Evolutionary conservation across 2,329 filamentous ascomycete genomes (phyloP).

Genomic region (Talaromyces sp.): DNA sequence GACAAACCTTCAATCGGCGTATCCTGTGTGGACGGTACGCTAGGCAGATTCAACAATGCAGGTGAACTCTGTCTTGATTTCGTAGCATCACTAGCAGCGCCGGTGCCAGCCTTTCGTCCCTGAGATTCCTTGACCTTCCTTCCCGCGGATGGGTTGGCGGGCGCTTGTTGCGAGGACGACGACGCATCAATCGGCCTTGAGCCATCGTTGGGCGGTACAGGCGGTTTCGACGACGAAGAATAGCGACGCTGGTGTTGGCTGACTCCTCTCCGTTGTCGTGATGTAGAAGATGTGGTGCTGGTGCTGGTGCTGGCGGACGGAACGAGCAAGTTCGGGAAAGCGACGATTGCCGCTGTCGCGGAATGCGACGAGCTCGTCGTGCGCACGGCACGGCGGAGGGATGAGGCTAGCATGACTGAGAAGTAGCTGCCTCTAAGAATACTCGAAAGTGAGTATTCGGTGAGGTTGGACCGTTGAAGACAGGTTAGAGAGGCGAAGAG

Average conservation of each 20-base stretch:
- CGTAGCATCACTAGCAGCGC: constrained; percentile 22
- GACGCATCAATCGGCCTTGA: constrained; percentile 41
- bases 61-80: constrained; percentile 36
- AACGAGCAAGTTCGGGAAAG: constrained; percentile 32
- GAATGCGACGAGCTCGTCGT: constrained; percentile 20
- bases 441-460: not conserved
- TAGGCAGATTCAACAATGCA: constrained; percentile 43
- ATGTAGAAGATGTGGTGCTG: constrained; percentile 11
- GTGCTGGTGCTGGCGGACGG: constrained; percentile 24
- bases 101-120: not conserved
- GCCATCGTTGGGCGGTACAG: constrained; percentile 45
- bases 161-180: constrained; percentile 18
- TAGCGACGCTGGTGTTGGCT: constrained; percentile 42
- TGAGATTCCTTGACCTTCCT: constrained; percentile 32
- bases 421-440: not conserved
- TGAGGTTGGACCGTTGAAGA: not conserved
- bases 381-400: constrained; percentile 45
- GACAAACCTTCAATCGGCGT: constrained; percentile 46
- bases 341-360: constrained; percentile 20
- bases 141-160: constrained; percentile 24
- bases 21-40: constrained; percentile 49
- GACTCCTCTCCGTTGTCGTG: not conserved
- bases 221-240: constrained; percentile 49
- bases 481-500: constrained; percentile 3
- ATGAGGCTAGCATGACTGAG: constrained; percentile 43